phyloP scores from a whole-genome alignment of 441 rosid genomes.

The Sinapis alba region DNA sequence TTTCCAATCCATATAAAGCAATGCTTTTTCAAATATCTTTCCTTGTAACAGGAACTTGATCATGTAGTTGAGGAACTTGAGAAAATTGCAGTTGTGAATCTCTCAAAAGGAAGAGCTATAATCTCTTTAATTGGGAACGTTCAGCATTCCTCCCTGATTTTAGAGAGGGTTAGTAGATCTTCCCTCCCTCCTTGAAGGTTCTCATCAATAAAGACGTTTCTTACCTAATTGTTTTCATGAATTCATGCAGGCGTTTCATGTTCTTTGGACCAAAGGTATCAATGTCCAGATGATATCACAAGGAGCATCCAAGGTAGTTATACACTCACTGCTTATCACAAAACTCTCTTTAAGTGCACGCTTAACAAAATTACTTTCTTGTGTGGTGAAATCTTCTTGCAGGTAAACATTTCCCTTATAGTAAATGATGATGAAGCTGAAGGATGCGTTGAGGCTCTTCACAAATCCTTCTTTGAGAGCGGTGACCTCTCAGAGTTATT shows the following conservation, averaged over 20 bases:
- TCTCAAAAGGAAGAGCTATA: conserved; percentile 78
- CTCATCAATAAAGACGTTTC: background rate
- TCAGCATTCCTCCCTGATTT: conserved; percentile 78
- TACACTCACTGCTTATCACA: background rate
- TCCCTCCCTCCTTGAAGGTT: conserved; percentile 20
- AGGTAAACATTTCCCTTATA: conserved; percentile 89
- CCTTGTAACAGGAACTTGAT: conserved; percentile 76
- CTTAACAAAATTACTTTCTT: conserved; percentile 2
- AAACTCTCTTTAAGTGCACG: background rate
- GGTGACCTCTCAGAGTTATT: conserved; percentile 44
- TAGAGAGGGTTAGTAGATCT: conserved; percentile 75
- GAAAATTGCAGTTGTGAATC: conserved; percentile 86
- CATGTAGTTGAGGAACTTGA: conserved; percentile 89
- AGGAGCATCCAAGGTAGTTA: conserved; percentile 95
- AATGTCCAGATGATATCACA: conserved; percentile 98
- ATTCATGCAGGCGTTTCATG: conserved; percentile 65
- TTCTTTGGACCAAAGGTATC: conserved; percentile 72
- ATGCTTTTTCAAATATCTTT: background rate
- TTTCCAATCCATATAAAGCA: background rate
- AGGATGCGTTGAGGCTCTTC: conserved; percentile 66
- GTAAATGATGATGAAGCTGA: conserved; percentile 81
- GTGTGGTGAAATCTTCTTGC: conserved; percentile 1
- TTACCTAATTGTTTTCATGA: conserved; percentile 24
- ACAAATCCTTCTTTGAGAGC: conserved; percentile 49
- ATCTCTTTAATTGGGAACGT: conserved; percentile 93